Evolutionary conservation across 1,284 basidiomycete species (phyloP), one percentile per base, ranked within the genome.

Genomic region (Apiotrichum laibachii): DNA sequence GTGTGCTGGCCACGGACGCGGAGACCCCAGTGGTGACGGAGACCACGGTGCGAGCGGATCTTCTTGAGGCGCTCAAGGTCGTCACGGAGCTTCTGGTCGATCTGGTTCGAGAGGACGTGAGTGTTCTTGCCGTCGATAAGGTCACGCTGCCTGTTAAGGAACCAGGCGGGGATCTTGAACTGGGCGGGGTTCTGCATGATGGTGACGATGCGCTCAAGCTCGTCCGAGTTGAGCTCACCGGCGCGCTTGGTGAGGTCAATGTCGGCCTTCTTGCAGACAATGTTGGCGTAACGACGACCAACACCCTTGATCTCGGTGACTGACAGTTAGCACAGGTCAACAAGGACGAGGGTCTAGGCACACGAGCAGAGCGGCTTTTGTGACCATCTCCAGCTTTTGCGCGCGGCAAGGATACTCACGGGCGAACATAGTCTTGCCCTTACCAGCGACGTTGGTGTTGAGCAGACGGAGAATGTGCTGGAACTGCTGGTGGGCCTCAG

Each of bases 221-320:
- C 96, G 77, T 90, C 88, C 51, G 91, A 91, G 87, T 94, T 93
- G 78, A 94, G 88, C 78, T 94, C 91, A 74, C 91, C 91, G 68
- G 91, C 91, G 67, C 96, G 91, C 84, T 99, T 99, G 85, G 86
- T 90, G 68, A 99, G 86, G 80, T 99, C 94, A 60, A 99, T 90
- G 83, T 99, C 96, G 70, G 96, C 96, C 86, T 99, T 99, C 84
- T 99, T 99, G 88, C 94, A 98, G 72, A 99, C 95, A 75, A 99
- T 84, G 84, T 99, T 99, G 79, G 96, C 87, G 83, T 97, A 99
- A 64, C 96, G 90, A 67, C 96, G 89, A 77, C 96, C 96, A 67
- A 99, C 95, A 89, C 96, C 96, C 85, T 97, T 97, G 85, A 99
- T 34, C 49, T 50, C 49, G 37, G 49, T 50, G 49, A 50, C 43